Evolutionary conservation across 768 basidiomycete genomes (phyloP).

Genomic region (Macrolepiota fuliginosa): DNA sequence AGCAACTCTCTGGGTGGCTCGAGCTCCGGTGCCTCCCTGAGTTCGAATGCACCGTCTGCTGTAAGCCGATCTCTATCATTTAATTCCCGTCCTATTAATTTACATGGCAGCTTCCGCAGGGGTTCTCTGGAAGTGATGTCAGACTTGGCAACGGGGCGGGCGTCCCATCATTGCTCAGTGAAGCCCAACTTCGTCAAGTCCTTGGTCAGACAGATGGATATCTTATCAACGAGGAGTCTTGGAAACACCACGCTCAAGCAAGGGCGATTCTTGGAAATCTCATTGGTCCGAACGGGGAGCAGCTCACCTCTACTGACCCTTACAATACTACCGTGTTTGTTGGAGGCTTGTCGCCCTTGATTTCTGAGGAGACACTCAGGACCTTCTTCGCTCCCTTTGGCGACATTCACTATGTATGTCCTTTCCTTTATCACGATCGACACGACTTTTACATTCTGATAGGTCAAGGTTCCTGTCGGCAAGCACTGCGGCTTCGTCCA

Average conservation of each 20-base stretch:
- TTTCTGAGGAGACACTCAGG: constrained; percentile 87
- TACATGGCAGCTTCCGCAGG: not conserved
- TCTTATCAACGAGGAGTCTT: constrained; percentile 67
- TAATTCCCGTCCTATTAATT: not conserved
- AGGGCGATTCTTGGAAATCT: constrained; percentile 79
- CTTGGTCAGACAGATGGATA: constrained; percentile 25
- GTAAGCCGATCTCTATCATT: not conserved
- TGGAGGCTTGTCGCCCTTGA: constrained; percentile 83
- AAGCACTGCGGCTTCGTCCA: constrained; percentile 97
- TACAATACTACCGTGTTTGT: constrained; percentile 97
- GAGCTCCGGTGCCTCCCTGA: constrained; percentile 48
- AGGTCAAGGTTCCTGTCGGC: constrained; percentile 96
- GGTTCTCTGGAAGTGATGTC: constrained; percentile 44
- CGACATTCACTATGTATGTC: constrained; percentile 84
- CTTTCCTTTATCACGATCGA: not conserved
- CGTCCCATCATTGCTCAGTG: constrained; percentile 41
- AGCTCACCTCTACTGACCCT: constrained; percentile 87
- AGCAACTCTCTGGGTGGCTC: constrained; percentile 50
- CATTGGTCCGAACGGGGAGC: constrained; percentile 84
- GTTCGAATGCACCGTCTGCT: constrained; percentile 46
- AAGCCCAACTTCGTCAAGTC: constrained; percentile 32
- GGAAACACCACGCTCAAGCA: constrained; percentile 84
- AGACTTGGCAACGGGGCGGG: constrained; percentile 26
- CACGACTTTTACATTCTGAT: constrained; percentile 2
- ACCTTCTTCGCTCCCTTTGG: constrained; percentile 93